Percentiles rank a stretch among this genome's conserved stretches.
These are phyloP conservation scores for Dioscorea cayenensis DNA, from an alignment of 116 monocot genomes.

Conservation along the genomic window DNA sequence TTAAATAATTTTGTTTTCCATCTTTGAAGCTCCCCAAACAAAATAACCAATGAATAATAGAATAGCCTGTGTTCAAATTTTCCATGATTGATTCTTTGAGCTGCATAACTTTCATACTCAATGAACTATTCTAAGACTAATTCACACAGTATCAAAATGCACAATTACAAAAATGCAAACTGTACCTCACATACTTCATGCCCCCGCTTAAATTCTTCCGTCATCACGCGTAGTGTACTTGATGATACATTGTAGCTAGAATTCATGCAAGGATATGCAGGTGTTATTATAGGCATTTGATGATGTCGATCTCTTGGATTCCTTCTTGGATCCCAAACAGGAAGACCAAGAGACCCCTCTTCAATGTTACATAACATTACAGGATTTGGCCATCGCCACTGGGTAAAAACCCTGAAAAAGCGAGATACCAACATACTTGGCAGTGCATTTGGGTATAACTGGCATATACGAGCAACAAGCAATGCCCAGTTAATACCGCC, in stretches of 20 bases:
- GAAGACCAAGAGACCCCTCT: slow-evolving; percentile 74
- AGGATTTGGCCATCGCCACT: slow-evolving; percentile 99
- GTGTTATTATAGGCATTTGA: slow-evolving; percentile 97
- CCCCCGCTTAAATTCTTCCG: slow-evolving; percentile 83
- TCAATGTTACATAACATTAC: slow-evolving; percentile 96
- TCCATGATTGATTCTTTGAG: not conserved
- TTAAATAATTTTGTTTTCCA: too few relatives aligned
- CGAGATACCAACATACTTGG: slow-evolving; percentile 92
- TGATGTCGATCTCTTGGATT: slow-evolving; percentile 76
- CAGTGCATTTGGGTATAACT: slow-evolving; percentile 87
- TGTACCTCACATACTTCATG: slow-evolving; percentile 82
- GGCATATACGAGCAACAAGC: slow-evolving; percentile 96
- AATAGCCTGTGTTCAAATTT: not conserved
- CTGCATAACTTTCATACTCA: not conserved
- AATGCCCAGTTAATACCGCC: slow-evolving; percentile 99
- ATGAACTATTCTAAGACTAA: not conserved
- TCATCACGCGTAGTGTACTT: slow-evolving; percentile 88
- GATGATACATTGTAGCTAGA: slow-evolving; percentile 95
- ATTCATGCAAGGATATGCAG: slow-evolving; percentile 98
- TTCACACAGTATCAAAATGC: not conserved
- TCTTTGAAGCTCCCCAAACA: too few relatives aligned
- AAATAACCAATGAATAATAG: too few relatives aligned
- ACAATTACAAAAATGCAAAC: not conserved
- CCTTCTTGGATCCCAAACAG: slow-evolving; percentile 93
- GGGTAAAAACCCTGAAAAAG: slow-evolving; percentile 83